A percentile compares a stretch with the other conserved stretches of the same genome.
Conservation (phyloP, 2,329 filamentous ascomycete species). For the Venturia carpophila region DNA sequence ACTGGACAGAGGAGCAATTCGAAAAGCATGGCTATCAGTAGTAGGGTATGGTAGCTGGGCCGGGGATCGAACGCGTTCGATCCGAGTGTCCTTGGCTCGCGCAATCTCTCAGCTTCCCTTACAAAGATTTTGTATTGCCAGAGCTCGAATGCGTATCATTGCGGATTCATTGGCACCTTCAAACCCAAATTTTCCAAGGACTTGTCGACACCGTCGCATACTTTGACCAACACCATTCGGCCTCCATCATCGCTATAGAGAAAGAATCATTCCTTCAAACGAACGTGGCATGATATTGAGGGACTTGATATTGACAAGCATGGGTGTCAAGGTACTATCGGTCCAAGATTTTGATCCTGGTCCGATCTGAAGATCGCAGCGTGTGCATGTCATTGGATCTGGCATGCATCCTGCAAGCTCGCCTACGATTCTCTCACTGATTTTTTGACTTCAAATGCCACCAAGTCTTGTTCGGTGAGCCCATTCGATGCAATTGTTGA, state of each 20-base stretch:
- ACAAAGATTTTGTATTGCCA: too few relatives aligned
- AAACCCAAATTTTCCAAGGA: too few relatives aligned
- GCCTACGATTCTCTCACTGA: neutral
- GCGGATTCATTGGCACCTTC: too few relatives aligned
- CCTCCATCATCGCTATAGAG: neutral
- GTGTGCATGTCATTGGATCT: neutral
- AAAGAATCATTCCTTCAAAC: neutral
- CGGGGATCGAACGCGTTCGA: neutral
- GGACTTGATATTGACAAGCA: neutral
- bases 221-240: neutral
- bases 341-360: neutral
- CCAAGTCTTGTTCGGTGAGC: neutral
- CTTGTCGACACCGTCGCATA: neutral
- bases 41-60: neutral
- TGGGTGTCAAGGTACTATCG: neutral
- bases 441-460: neutral
- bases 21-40: conserved; percentile 16
- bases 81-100: too few relatives aligned
- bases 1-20: conserved; percentile 32
- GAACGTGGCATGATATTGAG: neutral
- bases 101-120: too few relatives aligned
- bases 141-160: too few relatives aligned
- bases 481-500: neutral
- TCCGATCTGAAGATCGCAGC: neutral
- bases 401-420: neutral